These are phyloP conservation scores for Penicillium nordicum DNA, from an alignment of 2,329 filamentous ascomycete species.

Conservation along the genomic window DNA sequence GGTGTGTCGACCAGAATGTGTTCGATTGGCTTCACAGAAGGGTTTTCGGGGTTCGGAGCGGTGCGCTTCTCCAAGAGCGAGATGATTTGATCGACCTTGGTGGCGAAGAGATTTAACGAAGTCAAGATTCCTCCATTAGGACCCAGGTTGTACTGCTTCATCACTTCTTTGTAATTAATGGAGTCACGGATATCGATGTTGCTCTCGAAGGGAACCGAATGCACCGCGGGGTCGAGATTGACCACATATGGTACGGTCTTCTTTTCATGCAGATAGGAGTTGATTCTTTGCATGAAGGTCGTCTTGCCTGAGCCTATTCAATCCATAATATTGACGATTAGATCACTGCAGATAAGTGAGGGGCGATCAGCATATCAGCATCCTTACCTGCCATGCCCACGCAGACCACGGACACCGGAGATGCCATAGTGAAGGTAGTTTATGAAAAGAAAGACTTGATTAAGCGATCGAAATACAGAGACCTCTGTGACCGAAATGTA, in stretches of 20 bases:
- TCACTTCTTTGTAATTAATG: conserved; percentile 99
- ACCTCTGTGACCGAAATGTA: background rate
- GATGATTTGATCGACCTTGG: conserved; percentile 95
- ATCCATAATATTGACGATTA: conserved; percentile 3
- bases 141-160: conserved; percentile 98
- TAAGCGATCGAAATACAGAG: background rate
- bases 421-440: conserved; percentile 41
- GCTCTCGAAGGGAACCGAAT: conserved; percentile 87
- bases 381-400: conserved; percentile 86
- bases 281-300: conserved; percentile 99
- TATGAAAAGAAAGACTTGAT: background rate
- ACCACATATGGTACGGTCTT: conserved; percentile 86
- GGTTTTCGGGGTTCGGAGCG: conserved; percentile 51
- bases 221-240: conserved; percentile 93
- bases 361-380: background rate
- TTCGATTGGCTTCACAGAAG: conserved; percentile 58
- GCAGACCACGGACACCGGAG: conserved; percentile 75
- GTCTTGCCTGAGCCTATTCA: conserved; percentile 84
- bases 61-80: conserved; percentile 85
- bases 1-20: conserved; percentile 93
- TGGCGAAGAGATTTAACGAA: conserved; percentile 91
- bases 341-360: background rate
- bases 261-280: conserved; percentile 81
- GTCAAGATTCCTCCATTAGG: conserved; percentile 97
- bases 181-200: conserved; percentile 99